These are phyloP conservation scores for Amaranthus palmeri DNA, from an alignment of 148 eudicot species.

Conservation along the genomic window DNA sequence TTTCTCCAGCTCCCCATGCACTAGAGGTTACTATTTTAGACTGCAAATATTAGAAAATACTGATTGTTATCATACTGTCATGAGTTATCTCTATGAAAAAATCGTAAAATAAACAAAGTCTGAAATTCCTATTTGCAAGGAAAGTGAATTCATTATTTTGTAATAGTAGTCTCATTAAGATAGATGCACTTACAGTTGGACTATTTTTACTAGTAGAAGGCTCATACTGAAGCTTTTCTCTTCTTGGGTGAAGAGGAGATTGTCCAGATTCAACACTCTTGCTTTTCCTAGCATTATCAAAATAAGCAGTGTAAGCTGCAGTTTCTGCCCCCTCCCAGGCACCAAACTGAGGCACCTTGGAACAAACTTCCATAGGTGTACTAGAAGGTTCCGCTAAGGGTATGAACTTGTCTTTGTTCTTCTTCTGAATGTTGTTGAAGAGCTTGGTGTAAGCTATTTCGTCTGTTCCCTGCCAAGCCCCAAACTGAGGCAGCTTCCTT, in stretches of 20 bases:
- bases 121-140: background rate
- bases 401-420: background rate
- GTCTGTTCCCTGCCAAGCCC: background rate
- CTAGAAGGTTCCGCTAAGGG: background rate
- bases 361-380: background rate
- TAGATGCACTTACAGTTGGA: conserved; percentile 32
- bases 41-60: background rate
- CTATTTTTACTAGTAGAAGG: conserved; percentile 15
- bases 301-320: background rate
- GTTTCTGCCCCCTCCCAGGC: conserved; percentile 12
- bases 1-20: background rate
- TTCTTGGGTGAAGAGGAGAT: conserved; percentile 3
- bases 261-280: conserved; percentile 1
- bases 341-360: conserved; percentile 22
- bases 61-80: background rate
- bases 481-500: background rate
- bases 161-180: background rate
- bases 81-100: background rate
- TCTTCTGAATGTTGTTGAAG: background rate
- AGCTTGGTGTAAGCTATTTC: background rate
- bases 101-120: background rate
- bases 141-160: background rate
- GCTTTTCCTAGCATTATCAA: conserved; percentile 11
- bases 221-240: conserved; percentile 28
- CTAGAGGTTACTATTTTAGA: background rate